These are phyloP conservation scores for Arxiozyma slooffiae DNA, from an alignment of 1,139 yeast species.

Conservation along the genomic window DNA sequence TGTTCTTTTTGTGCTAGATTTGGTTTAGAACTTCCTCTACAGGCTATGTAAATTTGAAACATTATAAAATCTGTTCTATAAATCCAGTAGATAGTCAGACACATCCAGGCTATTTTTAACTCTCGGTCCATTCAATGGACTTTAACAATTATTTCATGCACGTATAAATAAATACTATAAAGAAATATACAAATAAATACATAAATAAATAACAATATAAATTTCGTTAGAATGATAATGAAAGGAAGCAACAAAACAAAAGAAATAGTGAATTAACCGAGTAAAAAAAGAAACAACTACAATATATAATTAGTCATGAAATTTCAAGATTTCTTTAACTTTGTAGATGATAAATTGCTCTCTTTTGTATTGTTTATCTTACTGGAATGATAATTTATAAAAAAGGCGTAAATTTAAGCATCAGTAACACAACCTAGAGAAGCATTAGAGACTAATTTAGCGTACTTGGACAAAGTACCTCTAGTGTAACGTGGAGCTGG, in stretches of 20 bases:
- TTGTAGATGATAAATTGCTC: background rate
- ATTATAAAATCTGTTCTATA: too few relatives aligned
- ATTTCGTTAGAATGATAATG: background rate
- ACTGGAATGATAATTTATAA: background rate
- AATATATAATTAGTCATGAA: background rate
- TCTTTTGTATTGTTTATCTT: background rate
- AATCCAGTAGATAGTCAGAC: background rate
- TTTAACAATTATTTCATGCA: constrained; percentile 7
- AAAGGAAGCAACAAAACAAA: background rate
- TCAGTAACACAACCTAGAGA: constrained; percentile 90
- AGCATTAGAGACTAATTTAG: constrained; percentile 80
- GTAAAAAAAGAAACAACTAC: background rate
- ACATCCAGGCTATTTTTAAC: background rate
- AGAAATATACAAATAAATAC: background rate
- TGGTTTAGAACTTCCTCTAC: too few relatives aligned
- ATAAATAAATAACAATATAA: constrained; percentile 4
- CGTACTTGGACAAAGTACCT: constrained; percentile 82
- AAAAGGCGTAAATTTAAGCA: constrained; percentile 23
- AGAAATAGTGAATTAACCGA: background rate
- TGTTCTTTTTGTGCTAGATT: too few relatives aligned
- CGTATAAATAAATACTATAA: constrained; percentile 5
- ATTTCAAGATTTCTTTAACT: background rate
- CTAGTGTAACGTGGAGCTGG: constrained; percentile 85
- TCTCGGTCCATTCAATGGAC: constrained; percentile 26
- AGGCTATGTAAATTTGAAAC: too few relatives aligned